phyloP scores from a whole-genome alignment of 768 basidiomycete genomes.

The Termitomyces sp. region DNA sequence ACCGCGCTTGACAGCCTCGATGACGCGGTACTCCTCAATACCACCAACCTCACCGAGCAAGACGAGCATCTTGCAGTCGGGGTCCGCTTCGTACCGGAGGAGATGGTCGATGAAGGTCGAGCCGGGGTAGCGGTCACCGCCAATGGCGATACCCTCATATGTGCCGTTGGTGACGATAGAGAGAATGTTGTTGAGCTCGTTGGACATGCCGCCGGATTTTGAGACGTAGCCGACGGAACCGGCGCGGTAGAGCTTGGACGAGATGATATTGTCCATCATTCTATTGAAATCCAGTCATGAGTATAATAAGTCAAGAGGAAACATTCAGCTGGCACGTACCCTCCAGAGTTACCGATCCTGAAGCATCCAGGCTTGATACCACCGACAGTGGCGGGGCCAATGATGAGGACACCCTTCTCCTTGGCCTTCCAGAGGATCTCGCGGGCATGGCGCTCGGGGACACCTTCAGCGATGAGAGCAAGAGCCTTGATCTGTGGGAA shows the following conservation, averaged over 20 bases:
- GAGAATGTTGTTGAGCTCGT: slow-evolving; percentile 99
- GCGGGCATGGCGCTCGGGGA: slow-evolving; percentile 94
- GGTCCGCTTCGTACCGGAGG: slow-evolving; percentile 94
- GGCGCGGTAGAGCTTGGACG: slow-evolving; percentile 96
- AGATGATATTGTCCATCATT: slow-evolving; percentile 99
- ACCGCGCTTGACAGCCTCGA: slow-evolving; percentile 92
- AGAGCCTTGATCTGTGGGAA: slow-evolving; percentile 52
- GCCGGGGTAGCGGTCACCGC: slow-evolving; percentile 98
- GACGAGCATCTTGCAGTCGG: slow-evolving; percentile 98
- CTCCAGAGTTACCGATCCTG: slow-evolving; percentile 99
- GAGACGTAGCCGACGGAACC: slow-evolving; percentile 98
- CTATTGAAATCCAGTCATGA: slow-evolving; percentile 27
- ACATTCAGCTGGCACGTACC: slow-evolving; percentile 38
- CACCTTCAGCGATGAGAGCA: slow-evolving; percentile 97
- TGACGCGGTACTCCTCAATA: slow-evolving; percentile 98
- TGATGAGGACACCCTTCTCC: slow-evolving; percentile 83
- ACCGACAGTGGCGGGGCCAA: slow-evolving; percentile 96
- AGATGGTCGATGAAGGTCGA: slow-evolving; percentile 99
- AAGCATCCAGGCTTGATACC: slow-evolving; percentile 99
- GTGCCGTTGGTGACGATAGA: slow-evolving; percentile 95
- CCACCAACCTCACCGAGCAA: slow-evolving; percentile 98
- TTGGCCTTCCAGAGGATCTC: slow-evolving; percentile 90
- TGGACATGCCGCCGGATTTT: slow-evolving; percentile 99
- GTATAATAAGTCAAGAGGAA: not conserved
- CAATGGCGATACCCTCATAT: slow-evolving; percentile 99